Percentiles rank a stretch among this genome's conserved stretches.
Conservation (phyloP, 176 grass and related monocot genomes). For the Tuctoria greenei region DNA sequence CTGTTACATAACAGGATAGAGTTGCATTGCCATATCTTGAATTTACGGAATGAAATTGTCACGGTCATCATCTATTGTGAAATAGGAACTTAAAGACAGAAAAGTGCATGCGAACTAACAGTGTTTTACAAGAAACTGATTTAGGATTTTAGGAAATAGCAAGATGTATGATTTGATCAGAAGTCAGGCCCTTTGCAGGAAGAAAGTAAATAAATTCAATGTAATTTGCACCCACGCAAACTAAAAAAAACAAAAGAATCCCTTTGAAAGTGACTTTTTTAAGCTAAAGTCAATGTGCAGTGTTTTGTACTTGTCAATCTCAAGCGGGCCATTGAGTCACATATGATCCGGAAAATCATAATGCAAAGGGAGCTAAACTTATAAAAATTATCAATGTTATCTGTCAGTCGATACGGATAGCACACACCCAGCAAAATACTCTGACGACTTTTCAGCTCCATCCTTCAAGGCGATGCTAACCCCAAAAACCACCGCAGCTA, state of each 20-base stretch:
- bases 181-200: not conserved
- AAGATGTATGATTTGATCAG: not conserved
- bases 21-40: constrained; percentile 8
- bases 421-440: constrained; percentile 94
- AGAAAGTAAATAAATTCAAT: not conserved
- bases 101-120: not conserved
- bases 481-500: constrained; percentile 72
- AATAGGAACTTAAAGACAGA: not conserved
- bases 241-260: too few species aligned
- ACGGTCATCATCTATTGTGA: not conserved
- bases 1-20: constrained; percentile 46
- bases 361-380: constrained; percentile 20
- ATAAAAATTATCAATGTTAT: not conserved
- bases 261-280: too few species aligned
- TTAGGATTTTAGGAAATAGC: not conserved
- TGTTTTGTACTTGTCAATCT: not conserved
- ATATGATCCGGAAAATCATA: constrained; percentile 13
- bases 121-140: not conserved
- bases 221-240: not conserved
- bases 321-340: not conserved
- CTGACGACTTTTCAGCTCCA: constrained; percentile 70
- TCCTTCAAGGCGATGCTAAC: constrained; percentile 67
- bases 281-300: not conserved
- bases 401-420: not conserved
- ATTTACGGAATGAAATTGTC: not conserved